These are phyloP conservation scores for Syzygium aromaticum DNA, from an alignment of 345 rosid genomes.

Conservation along the genomic window DNA sequence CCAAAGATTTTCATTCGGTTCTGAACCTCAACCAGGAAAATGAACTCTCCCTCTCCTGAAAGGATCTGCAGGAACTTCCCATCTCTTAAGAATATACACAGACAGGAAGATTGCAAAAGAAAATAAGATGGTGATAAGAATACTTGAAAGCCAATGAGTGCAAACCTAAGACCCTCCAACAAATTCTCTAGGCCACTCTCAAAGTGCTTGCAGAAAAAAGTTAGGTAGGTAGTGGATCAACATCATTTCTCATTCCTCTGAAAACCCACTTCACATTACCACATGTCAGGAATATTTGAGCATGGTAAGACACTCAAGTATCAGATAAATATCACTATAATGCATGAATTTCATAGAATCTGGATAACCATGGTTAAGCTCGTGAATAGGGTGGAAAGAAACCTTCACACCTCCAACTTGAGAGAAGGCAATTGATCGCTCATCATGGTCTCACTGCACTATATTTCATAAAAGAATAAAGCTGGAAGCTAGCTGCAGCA, in stretches of 20 bases:
- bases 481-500: background rate
- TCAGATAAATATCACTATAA: background rate
- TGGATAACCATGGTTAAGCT: background rate
- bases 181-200: background rate
- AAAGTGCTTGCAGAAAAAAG: background rate
- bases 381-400: background rate
- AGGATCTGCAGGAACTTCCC: background rate
- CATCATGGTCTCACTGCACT: background rate
- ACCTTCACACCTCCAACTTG: background rate
- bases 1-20: background rate
- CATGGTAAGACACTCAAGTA: background rate
- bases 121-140: background rate
- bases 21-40: background rate
- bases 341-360: background rate
- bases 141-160: background rate
- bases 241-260: background rate
- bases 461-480: background rate
- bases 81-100: background rate
- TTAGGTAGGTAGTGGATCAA: background rate
- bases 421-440: background rate
- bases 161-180: background rate
- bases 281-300: background rate
- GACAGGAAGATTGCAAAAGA: background rate
- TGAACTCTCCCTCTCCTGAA: rapidly evolving
- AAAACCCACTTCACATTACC: background rate